Base-by-base conservation (phyloP, 2,329 filamentous ascomycete species). In the Cladosporium sp. region DNA sequence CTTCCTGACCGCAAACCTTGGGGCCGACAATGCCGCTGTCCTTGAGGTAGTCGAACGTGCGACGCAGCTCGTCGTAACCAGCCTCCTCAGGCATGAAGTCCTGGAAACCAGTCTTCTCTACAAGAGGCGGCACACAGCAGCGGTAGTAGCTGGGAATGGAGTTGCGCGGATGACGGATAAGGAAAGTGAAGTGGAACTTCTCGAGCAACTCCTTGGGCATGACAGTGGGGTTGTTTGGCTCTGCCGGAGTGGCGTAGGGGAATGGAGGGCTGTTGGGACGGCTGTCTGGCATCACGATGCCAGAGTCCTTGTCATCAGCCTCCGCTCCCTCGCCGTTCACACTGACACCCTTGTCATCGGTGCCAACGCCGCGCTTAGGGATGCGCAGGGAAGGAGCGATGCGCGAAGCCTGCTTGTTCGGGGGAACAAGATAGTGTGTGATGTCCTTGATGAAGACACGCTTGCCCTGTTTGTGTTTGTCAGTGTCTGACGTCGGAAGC, bases 361-460 rank as follows among this genome's bases (percentile, higher is more conserved):
- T 81, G 57, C 80, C 80, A 52, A 85, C 79, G 40, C 80, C 80
- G 38, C 78, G 78, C 63, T 79, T 79, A 59, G 74, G 72, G 58
- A 65, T 47, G 43, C 36, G 36, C 27, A 51, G 77, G n/a, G 89
- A 95, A 2, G 87, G 86, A 8, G 88, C 90, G 53, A 93, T 82
- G 42, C 75, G 76, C 43, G 88, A 80, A 12, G 79, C 75, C 61
- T 85, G 79, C 40, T 78, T 76, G 55, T 86, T 74, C 3, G 88
- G 88, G 4, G 90, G 86, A 56, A 95, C 77, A 57, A 96, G 77
- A 69, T 97, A 97, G 71, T 96, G 86, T 50, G 87, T 85, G 74
- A 97, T 98, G 69, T 97, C 93, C 71, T 98, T 98, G 79, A 98
- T 93, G 74, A 97, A 96, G 61, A 95, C 75, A 60, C 92, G 87